Evolutionary conservation across 75 land plant species (phyloP), one percentile per base, ranked within the genome.

Genomic region (Cryptomeria japonica): DNA sequence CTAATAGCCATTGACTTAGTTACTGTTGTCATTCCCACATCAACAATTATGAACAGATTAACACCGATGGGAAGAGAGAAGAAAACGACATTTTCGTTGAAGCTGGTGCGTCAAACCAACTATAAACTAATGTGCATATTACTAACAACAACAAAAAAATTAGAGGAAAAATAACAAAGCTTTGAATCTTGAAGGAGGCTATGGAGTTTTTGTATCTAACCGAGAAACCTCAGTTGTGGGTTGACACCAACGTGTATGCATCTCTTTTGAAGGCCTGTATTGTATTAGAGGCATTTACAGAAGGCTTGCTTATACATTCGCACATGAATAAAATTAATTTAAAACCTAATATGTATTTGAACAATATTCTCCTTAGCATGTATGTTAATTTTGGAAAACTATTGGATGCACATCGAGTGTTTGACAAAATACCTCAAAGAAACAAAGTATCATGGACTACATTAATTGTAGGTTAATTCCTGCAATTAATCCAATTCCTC

Each of bases 371-470:
- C 3, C 83, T 93, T 12, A 94, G 91, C 75, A 92, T 93, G 94
- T 94, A 94, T 73, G 78, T 80, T 15, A 94, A 94, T 38, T 82
- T 83, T 70, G 94, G 95, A 9, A 42, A 46, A 14, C 13, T 14
- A 16, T 73, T 39, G 7, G 88, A 91, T 37, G 95, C 91, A 25
- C 5, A 47, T 18, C 88, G 85, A 85, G 19, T 94, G 85, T 93
- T 94, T 80, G 93, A 94, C 70, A 94, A 94, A 90, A 93, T 94
- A 93, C 91, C 91, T 16, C n/a, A 87, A 2, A 49, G 89, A 61
- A 95, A 89, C 86, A 47, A 89, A 5, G 95, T 90, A 7, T 89
- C 95, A 16, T 96, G 97, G 98, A 95, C 94, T 72, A 93, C 97
- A 1, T 80, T 93, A 55, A 92, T 96, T n/a, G 89, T 92, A 12